Percentiles rank a stretch among this genome's conserved stretches.
Evolutionary conservation across 495 filamentous ascomycete genomes (phyloP).

Genomic region (Daldinia vernicosa): DNA sequence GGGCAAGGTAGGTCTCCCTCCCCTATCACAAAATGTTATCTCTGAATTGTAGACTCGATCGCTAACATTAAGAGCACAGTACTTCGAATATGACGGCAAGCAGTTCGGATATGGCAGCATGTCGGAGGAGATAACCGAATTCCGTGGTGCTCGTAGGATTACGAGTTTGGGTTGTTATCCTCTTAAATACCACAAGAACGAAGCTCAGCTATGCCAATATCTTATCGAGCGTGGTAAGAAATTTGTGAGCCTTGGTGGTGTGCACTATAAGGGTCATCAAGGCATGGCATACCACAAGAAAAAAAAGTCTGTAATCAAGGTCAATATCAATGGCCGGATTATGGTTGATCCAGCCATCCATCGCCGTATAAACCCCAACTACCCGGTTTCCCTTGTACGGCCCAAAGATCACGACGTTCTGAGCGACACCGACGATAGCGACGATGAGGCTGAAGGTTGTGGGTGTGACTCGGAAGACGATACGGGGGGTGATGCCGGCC

Average conservation of each 20-base stretch:
- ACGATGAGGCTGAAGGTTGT: conserved; percentile 61
- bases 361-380: conserved; percentile 88
- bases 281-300: conserved; percentile 87
- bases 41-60: not conserved
- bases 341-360: conserved; percentile 93
- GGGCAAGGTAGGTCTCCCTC: conserved; percentile 66
- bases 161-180: conserved; percentile 81
- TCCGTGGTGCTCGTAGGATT: conserved; percentile 87
- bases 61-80: conserved; percentile 37
- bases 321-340: conserved; percentile 89
- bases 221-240: conserved; percentile 87
- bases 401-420: conserved; percentile 77
- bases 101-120: conserved; percentile 62
- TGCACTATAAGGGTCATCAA: conserved; percentile 86
- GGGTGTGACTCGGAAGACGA: conserved; percentile 54
- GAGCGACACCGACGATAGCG: conserved; percentile 66
- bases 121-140: conserved; percentile 77
- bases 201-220: conserved; percentile 67
- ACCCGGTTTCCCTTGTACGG: conserved; percentile 80
- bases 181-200: conserved; percentile 81
- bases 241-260: conserved; percentile 80
- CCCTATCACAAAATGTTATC: not conserved
- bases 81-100: conserved; percentile 85
- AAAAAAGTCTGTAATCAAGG: conserved; percentile 78
- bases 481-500: conserved; percentile 47